Conservation (phyloP, 768 basidiomycete genomes). For the Russula ochroleuca region DNA sequence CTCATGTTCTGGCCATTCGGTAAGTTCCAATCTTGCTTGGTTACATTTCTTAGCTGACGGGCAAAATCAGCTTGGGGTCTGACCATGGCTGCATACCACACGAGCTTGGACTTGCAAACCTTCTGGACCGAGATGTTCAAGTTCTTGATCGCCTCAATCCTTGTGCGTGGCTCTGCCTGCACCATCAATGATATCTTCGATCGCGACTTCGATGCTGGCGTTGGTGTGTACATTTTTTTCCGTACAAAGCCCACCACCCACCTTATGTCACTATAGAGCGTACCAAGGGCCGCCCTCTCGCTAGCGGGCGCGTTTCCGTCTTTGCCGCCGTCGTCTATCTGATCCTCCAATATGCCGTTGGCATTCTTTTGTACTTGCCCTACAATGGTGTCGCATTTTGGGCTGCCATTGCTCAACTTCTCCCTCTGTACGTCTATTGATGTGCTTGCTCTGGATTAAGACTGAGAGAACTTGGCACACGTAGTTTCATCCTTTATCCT, state of each 20-base stretch:
- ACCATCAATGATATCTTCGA: slow-evolving; percentile 33
- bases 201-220: slow-evolving; percentile 35
- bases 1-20: slow-evolving; percentile 24
- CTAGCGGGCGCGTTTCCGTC: slow-evolving; percentile 28
- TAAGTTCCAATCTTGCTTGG: neutral
- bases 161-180: slow-evolving; percentile 30
- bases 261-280: slow-evolving; percentile 10
- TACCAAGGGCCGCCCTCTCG: slow-evolving; percentile 24
- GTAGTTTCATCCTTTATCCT: slow-evolving; percentile 42
- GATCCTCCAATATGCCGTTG: slow-evolving; percentile 25
- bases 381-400: slow-evolving; percentile 25
- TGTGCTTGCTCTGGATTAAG: neutral
- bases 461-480: slow-evolving; percentile 15
- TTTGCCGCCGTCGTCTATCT: slow-evolving; percentile 27
- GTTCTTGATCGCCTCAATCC: slow-evolving; percentile 15
- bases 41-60: neutral
- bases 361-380: slow-evolving; percentile 23
- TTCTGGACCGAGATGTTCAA: slow-evolving; percentile 20
- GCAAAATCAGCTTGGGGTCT: slow-evolving; percentile 27
- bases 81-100: slow-evolving; percentile 27
- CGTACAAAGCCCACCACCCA: neutral
- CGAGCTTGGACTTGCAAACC: slow-evolving; percentile 16
- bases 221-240: slow-evolving; percentile 33
- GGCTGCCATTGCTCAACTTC: slow-evolving; percentile 25
- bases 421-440: slow-evolving; percentile 24